phyloP scores from a whole-genome alignment of 1,284 basidiomycete genomes.

The Irpex rosettiformis region DNA sequence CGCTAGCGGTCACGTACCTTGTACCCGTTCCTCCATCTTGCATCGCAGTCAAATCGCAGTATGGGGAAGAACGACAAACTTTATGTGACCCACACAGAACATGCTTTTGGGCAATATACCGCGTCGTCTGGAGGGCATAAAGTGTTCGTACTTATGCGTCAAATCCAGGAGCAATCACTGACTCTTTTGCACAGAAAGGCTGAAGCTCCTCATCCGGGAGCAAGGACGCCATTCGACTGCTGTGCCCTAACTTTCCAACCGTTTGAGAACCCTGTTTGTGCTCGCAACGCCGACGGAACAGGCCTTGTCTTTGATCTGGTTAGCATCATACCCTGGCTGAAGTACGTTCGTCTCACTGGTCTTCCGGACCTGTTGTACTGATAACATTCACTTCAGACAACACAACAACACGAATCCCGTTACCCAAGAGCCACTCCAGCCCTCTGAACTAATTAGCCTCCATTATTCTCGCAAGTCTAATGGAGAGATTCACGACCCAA shows the following conservation, averaged over 20 bases:
- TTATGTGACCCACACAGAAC: slow-evolving; percentile 84
- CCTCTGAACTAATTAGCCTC: slow-evolving; percentile 82
- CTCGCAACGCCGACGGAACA: slow-evolving; percentile 74
- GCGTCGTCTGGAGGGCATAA: slow-evolving; percentile 70
- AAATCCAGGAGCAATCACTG: background rate
- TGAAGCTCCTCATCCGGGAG: slow-evolving; percentile 56
- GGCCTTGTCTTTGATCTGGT: slow-evolving; percentile 83
- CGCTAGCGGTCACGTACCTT: background rate
- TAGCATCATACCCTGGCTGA: slow-evolving; percentile 91
- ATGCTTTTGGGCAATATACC: slow-evolving; percentile 74
- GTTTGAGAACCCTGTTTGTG: slow-evolving; percentile 87
- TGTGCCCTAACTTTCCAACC: slow-evolving; percentile 92
- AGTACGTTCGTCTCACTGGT: slow-evolving; percentile 48
- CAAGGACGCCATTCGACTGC: slow-evolving; percentile 82
- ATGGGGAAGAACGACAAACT: slow-evolving; percentile 87
- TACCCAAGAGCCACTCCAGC: slow-evolving; percentile 77
- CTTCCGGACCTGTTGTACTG: background rate
- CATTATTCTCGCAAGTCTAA: slow-evolving; percentile 82
- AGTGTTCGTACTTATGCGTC: slow-evolving; percentile 41
- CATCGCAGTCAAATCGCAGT: slow-evolving; percentile 18
- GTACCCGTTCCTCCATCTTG: background rate
- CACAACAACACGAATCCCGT: slow-evolving; percentile 83
- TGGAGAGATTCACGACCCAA: slow-evolving; percentile 85
- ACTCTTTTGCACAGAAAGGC: slow-evolving; percentile 48
- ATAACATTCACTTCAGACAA: slow-evolving; percentile 40